phyloP scores from a whole-genome alignment of 2,329 filamentous ascomycete genomes.

The Microcyclosporella mali region DNA sequence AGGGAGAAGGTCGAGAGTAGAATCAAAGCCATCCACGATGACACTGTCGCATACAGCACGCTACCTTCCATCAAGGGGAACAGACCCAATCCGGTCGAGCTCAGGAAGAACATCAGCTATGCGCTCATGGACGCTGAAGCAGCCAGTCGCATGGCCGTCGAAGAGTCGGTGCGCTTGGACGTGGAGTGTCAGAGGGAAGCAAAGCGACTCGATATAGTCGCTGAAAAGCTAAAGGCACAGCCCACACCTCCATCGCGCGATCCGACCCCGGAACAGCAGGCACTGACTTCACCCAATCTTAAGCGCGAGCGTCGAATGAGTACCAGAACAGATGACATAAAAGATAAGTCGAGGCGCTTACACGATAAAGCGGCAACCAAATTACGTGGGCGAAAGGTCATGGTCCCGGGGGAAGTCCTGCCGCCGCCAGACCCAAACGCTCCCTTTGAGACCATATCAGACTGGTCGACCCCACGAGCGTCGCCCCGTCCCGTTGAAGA shows the following conservation, averaged over 20 bases:
- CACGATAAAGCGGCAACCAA: slow-evolving; percentile 31
- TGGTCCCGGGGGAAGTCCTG: slow-evolving; percentile 40
- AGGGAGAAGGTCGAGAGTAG: slow-evolving; percentile 40
- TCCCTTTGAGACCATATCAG: slow-evolving; percentile 31
- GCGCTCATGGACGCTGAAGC: slow-evolving; percentile 35
- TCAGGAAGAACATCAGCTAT: slow-evolving; percentile 53
- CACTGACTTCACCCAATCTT: slow-evolving; percentile 30
- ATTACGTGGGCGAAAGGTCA: slow-evolving; percentile 33
- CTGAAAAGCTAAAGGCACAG: slow-evolving; percentile 55
- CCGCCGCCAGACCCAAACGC: slow-evolving; percentile 41
- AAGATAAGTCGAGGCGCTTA: slow-evolving; percentile 23
- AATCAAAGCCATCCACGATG: slow-evolving; percentile 42
- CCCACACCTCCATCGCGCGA: slow-evolving; percentile 56
- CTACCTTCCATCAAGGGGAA: slow-evolving; percentile 46
- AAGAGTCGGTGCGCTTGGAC: slow-evolving; percentile 30
- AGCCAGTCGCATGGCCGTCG: slow-evolving; percentile 32
- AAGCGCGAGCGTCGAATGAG: slow-evolving; percentile 29
- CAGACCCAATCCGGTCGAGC: slow-evolving; percentile 45
- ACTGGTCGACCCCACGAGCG: slow-evolving; percentile 35
- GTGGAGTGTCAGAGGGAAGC: slow-evolving; percentile 35
- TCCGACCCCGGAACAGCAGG: slow-evolving; percentile 44
- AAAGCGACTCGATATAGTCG: slow-evolving; percentile 53
- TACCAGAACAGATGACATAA: slow-evolving; percentile 22
- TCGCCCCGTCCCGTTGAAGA: slow-evolving; percentile 29
- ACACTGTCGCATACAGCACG: slow-evolving; percentile 43